phyloP scores from a whole-genome alignment of 169 alveolate genomes.

The Cryptosporidium felis region DNA sequence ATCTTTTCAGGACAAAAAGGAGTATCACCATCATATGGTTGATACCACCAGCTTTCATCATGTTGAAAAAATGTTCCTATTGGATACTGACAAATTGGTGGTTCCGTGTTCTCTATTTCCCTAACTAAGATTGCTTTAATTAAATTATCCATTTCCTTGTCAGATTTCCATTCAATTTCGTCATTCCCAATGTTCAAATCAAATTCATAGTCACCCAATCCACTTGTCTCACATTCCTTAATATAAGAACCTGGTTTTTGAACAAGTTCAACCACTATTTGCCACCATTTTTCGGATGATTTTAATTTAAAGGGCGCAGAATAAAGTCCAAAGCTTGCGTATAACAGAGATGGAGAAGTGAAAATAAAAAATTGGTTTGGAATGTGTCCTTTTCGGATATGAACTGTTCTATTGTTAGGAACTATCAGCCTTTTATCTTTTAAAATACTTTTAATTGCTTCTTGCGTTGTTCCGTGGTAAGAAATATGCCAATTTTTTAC shows the following conservation, averaged over 20 bases:
- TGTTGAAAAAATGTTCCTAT: slow-evolving; percentile 60
- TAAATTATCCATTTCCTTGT: slow-evolving; percentile 14
- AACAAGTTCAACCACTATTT: slow-evolving; percentile 56
- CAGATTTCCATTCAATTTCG: slow-evolving; percentile 71
- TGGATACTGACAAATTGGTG: slow-evolving; percentile 64
- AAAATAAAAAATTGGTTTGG: slow-evolving; percentile 69
- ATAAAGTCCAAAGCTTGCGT: slow-evolving; percentile 72
- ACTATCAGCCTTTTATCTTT: slow-evolving; percentile 37
- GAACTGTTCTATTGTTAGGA: slow-evolving; percentile 67
- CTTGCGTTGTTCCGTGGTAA: slow-evolving; percentile 68
- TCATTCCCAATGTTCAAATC: slow-evolving; percentile 30
- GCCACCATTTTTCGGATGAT: slow-evolving; percentile 51
- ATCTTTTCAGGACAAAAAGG: slow-evolving; percentile 71
- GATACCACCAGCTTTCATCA: slow-evolving; percentile 63
- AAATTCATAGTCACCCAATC: slow-evolving; percentile 40
- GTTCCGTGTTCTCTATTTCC: slow-evolving; percentile 57
- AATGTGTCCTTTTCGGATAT: slow-evolving; percentile 68
- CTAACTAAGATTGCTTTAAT: slow-evolving; percentile 55
- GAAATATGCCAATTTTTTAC: slow-evolving; percentile 53
- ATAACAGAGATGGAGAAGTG: slow-evolving; percentile 70
- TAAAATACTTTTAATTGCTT: slow-evolving; percentile 45
- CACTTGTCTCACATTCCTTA: slow-evolving; percentile 71
- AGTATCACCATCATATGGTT: slow-evolving; percentile 71
- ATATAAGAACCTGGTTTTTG: slow-evolving; percentile 57
- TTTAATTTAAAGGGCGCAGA: slow-evolving; percentile 60